phyloP scores from a whole-genome alignment of 805 yeast genomes.

The Debaryomyces prosopidis region DNA sequence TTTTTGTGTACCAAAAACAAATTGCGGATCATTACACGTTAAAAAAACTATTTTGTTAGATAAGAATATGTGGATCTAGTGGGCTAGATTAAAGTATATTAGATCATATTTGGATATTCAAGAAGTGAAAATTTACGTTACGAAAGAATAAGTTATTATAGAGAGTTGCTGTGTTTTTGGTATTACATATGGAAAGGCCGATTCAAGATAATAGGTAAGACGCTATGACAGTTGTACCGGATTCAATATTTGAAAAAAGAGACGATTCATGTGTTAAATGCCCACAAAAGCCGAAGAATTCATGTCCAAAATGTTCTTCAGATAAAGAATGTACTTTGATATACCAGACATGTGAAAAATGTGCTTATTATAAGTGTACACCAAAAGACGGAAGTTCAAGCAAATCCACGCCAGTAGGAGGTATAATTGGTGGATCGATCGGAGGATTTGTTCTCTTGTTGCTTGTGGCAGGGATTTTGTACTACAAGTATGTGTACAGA shows the following conservation, averaged over 20 bases:
- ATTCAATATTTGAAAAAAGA: neutral
- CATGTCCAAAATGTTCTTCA: conserved; percentile 28
- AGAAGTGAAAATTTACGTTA: no score
- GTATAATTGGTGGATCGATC: conserved; percentile 43
- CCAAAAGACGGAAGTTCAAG: conserved; percentile 8
- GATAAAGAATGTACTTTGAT: conserved; percentile 22
- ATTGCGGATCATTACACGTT: neutral
- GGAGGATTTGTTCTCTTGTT: conserved; percentile 35
- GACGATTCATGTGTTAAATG: conserved; percentile 34
- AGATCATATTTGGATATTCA: no score
- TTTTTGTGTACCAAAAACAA: neutral
- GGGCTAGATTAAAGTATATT: no score
- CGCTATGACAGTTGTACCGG: neutral
- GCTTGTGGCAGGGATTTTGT: conserved; percentile 24
- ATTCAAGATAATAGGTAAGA: no score
- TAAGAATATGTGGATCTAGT: neutral
- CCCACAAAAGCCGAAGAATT: conserved; percentile 18
- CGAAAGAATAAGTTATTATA: no score
- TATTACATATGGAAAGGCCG: no score
- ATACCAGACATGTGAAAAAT: conserved; percentile 22
- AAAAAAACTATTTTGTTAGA: neutral
- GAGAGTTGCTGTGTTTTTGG: no score
- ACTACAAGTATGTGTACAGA: conserved; percentile 30
- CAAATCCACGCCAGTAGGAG: conserved; percentile 28
- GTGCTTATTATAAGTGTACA: conserved; percentile 26